These are phyloP conservation scores for Barnettozyma siamensis DNA, from an alignment of 805 yeast genomes.

Conservation along the genomic window DNA sequence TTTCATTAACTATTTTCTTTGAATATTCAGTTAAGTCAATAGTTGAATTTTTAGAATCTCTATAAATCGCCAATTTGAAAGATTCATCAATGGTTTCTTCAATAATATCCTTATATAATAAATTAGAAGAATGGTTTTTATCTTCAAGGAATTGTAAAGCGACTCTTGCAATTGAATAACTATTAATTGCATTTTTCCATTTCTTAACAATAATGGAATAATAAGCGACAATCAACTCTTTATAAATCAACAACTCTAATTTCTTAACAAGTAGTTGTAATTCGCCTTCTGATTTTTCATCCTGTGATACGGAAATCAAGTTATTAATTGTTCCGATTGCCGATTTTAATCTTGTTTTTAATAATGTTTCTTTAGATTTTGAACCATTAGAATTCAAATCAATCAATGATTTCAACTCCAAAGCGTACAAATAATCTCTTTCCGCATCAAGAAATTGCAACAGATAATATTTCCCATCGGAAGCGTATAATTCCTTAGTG, in stretches of 20 bases:
- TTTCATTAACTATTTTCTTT: conserved; percentile 35
- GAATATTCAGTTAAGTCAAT: conserved; percentile 47
- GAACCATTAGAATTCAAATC: conserved; percentile 43
- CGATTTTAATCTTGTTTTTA: conserved; percentile 63
- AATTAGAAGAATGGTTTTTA: conserved; percentile 21
- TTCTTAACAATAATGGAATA: conserved; percentile 45
- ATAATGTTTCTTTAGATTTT: conserved; percentile 39
- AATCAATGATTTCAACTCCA: conserved; percentile 51
- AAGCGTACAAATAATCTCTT: conserved; percentile 65
- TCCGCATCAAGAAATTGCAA: conserved; percentile 67
- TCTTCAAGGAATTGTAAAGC: conserved; percentile 49
- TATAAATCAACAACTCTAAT: conserved; percentile 34
- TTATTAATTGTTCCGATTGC: conserved; percentile 42
- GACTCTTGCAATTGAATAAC: conserved; percentile 57
- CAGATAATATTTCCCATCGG: conserved; percentile 48
- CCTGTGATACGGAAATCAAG: conserved; percentile 33
- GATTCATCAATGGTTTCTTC: conserved; percentile 63
- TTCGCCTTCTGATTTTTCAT: conserved; percentile 30
- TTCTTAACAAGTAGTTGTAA: conserved; percentile 19
- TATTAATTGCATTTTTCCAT: conserved; percentile 48
- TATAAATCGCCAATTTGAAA: conserved; percentile 47
- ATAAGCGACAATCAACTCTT: conserved; percentile 49
- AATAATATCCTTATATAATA: conserved; percentile 47
- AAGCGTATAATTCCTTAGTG: conserved; percentile 41
- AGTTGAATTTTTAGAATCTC: conserved; percentile 30